phyloP scores from a whole-genome alignment of 176 grass and related monocot genomes.

The Zoysia pacifica region DNA sequence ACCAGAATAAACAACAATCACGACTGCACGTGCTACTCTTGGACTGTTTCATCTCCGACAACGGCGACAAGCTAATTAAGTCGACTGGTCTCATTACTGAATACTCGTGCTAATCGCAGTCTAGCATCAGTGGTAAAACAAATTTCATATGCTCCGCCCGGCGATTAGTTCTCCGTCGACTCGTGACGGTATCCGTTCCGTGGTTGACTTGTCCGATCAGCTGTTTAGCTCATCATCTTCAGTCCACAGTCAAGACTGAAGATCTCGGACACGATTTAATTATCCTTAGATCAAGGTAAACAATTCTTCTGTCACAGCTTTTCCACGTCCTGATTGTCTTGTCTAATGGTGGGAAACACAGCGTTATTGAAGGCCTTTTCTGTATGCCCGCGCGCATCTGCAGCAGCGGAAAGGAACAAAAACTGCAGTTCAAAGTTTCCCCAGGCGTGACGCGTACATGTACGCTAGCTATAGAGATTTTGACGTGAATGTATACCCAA shows the following conservation, averaged over 20 bases:
- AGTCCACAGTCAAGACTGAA: slow-evolving; percentile 9
- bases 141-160: too few relatives aligned
- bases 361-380: neutral
- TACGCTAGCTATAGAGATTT: neutral
- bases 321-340: neutral
- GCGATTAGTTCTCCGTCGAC: neutral
- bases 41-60: too few relatives aligned
- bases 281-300: neutral
- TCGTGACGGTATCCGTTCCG: slow-evolving; percentile 27
- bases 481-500: neutral
- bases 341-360: neutral
- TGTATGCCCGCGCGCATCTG: neutral
- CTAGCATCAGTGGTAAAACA: too few relatives aligned
- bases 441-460: neutral
- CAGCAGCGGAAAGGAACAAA: neutral
- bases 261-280: slow-evolving; percentile 10
- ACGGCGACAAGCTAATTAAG: too few relatives aligned
- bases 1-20: too few relatives aligned
- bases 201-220: slow-evolving; percentile 33
- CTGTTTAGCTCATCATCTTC: neutral
- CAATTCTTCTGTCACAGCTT: neutral
- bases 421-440: neutral
- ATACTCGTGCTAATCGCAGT: too few relatives aligned
- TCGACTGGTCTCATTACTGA: too few relatives aligned
- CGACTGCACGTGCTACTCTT: too few relatives aligned